phyloP scores from a whole-genome alignment of 2,329 filamentous ascomycete genomes.

The Curvularia sp. region DNA sequence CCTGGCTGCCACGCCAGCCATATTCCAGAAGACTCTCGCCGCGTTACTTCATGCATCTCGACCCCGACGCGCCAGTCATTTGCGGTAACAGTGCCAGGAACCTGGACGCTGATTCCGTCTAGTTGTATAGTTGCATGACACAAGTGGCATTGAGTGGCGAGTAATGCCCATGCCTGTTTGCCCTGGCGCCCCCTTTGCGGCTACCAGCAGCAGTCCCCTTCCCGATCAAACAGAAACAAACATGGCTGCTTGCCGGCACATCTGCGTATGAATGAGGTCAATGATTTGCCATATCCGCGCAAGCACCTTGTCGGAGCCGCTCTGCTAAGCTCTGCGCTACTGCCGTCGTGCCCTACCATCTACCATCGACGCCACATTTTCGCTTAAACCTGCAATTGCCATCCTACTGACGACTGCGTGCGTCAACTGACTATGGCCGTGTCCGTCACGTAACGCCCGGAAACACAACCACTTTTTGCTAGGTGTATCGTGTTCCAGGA shows the following conservation, averaged over 20 bases:
- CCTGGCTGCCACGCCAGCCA: slow-evolving; percentile 6
- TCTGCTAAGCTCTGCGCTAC: slow-evolving; percentile 26
- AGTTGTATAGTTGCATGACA: slow-evolving; percentile 1
- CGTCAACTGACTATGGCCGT: slow-evolving; percentile 4
- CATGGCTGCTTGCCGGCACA: slow-evolving; percentile 3
- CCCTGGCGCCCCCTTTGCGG: not conserved
- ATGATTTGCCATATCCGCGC: slow-evolving; percentile 12
- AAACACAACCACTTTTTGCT: not conserved
- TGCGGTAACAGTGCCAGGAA: slow-evolving; percentile 4
- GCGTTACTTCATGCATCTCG: slow-evolving; percentile 10
- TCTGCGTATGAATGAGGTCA: slow-evolving; percentile 22
- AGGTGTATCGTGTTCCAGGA: not conserved
- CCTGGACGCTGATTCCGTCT: slow-evolving; percentile 3
- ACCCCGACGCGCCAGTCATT: slow-evolving; percentile 5
- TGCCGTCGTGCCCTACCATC: slow-evolving; percentile 25
- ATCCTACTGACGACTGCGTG: slow-evolving; percentile 11
- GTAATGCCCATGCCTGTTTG: not conserved
- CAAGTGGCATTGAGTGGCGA: not conserved
- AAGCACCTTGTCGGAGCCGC: slow-evolving; percentile 20
- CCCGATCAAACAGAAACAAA: slow-evolving; percentile 1
- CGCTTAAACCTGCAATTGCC: slow-evolving; percentile 11
- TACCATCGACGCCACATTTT: slow-evolving; percentile 21
- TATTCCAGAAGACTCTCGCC: slow-evolving; percentile 29
- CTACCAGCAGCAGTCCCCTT: not conserved
- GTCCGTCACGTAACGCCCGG: slow-evolving; percentile 7